Evolutionary conservation across 1,139 yeast species (phyloP), one percentile per base, ranked within the genome.

Genomic region (Taphrina communis): DNA sequence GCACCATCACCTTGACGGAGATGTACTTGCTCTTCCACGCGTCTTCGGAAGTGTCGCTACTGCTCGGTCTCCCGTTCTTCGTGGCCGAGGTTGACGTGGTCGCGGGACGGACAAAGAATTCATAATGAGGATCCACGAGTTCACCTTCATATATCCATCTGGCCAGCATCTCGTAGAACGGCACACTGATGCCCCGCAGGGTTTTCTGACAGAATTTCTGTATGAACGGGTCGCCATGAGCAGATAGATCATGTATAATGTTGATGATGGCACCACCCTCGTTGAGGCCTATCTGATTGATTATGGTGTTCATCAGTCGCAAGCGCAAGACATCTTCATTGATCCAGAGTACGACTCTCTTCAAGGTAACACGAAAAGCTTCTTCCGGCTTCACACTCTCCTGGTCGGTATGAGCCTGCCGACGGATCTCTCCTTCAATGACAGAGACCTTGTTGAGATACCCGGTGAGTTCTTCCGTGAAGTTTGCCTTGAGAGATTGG

Each of bases 81-180:
- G 72, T 72, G 8, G 69, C 46, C 31, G 59, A 12, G 14, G 41
- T 14, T 36, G 46, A 39, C 46, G 17, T 48, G n/a, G 50, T 38
- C 12, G 73, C 61, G 21, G 77, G 76, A 11, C 55, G 70, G n/a
- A 91, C 86, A 74, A 92, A 93, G 75, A 91, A 90, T 73, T 89
- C 96, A n/a, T 82, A 82, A 68, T 78, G 76, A 17, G 83, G 84
- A 56, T 83, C 85, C 52, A 81, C 79, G 25, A 91, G 77, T 67
- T 85, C 86, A 0, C 97, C 97, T 65, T 83, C 80, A 0, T 86
- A 77, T 1, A 90, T 77, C 97, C 97, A 93, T 59, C 82, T 82
- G 65, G 82, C 82, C 4, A 90, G 74, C 44, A 86, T 82, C 59
- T 84, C 86, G 71, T 83, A 84, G 75, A 90, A 91, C 1, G 96